Base-by-base conservation (phyloP, 805 yeast genomes). In the Hanseniaspora taiwanica region DNA sequence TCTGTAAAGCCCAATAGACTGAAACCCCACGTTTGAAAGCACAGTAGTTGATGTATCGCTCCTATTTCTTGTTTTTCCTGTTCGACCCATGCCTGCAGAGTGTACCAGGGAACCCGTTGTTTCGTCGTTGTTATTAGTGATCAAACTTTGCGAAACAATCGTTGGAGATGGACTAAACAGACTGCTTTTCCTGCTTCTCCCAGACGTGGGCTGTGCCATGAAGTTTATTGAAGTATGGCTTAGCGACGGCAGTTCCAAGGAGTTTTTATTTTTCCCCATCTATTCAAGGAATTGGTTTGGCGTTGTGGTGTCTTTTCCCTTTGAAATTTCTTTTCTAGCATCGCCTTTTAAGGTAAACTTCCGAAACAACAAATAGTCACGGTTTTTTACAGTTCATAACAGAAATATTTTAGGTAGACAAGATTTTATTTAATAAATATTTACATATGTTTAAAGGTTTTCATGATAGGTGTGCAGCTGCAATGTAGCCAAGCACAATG, bases 1-100 rank as follows among this genome's bases (percentile, higher is more conserved):
- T n/a, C 33, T 29, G 33, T 29, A n/a, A 8, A n/a, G 17, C 5
- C 33, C 34, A 18, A 55, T 53, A 2, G 58, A 53, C 35, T 51
- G 57, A 27, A 55, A 55, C 3, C 59, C 58, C 21, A 55, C 53
- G 27, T 46, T 52, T 2, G 56, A 51, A 39, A 54, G 40, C 27
- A 45, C 48, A 9, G 54, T 54, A 12, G 49, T 44, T 4, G 45
- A 17, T 40, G 42, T 29, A 40, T 36, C 24, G 41, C 46, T 14
- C 45, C 43, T 6, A 44, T 38, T 16, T 38, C 50, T 44, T 2
- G 44, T 35, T 35, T 47, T 46, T 9, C 46, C 42, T 1, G 2
- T 20, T 21, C 33, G 24, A 10, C 27, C 18, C 20, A 7, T n/a
- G 10, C 35, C 25, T 12, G 16, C 18, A 5, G 13, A n/a, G 13